Conservation (phyloP, 2,329 filamentous ascomycete species). For the Fusarium succisae region DNA sequence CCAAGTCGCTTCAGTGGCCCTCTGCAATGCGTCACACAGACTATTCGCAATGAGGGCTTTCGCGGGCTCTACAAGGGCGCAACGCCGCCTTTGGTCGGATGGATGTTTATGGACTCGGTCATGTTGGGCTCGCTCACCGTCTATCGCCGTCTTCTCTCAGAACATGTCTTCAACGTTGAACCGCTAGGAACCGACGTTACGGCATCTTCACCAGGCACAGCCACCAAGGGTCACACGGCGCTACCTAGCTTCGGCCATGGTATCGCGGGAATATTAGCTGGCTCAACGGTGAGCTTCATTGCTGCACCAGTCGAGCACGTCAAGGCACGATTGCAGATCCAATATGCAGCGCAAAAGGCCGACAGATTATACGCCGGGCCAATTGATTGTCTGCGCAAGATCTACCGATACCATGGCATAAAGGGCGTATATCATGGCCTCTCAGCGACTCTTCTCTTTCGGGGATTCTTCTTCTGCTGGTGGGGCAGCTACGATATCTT, state of each 20-base stretch:
- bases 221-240: conserved; percentile 44
- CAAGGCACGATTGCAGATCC: conserved; percentile 92
- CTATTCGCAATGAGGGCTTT: conserved; percentile 85
- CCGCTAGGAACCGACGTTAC: conserved; percentile 22
- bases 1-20: conserved; percentile 83
- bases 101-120: conserved; percentile 96
- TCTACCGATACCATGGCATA: conserved; percentile 77
- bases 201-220: conserved; percentile 14
- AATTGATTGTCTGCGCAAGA: conserved; percentile 81
- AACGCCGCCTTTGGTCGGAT: conserved; percentile 89
- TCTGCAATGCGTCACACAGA: conserved; percentile 84
- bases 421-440: conserved; percentile 87
- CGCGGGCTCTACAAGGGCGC: conserved; percentile 93
- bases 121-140: conserved; percentile 94
- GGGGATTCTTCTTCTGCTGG: conserved; percentile 97
- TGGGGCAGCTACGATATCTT: conserved; percentile 96
- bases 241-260: conserved; percentile 85
- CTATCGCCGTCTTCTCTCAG: conserved; percentile 84
- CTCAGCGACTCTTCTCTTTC: conserved; percentile 84
- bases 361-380: conserved; percentile 86
- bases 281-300: conserved; percentile 89
- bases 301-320: conserved; percentile 95
- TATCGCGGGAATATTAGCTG: conserved; percentile 86
- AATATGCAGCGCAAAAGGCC: conserved; percentile 84
- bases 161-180: conserved; percentile 75